Evolutionary conservation across 1,284 basidiomycete species (phyloP), one percentile per base, ranked within the genome.

Genomic region (Boletus albobrunnescens): DNA sequence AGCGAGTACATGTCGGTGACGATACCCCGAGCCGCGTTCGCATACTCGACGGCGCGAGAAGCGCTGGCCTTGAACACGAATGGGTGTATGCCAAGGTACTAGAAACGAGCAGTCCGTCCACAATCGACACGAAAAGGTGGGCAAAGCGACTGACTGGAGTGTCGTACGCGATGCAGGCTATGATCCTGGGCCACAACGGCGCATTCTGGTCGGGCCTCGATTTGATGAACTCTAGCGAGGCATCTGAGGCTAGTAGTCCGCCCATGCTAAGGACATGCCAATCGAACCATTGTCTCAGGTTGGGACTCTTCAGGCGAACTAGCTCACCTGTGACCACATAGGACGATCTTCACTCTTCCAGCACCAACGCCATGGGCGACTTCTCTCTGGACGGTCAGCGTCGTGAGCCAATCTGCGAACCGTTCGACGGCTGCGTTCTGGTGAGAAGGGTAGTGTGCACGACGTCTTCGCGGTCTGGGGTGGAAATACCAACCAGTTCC

Each of bases 71-170:
- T 94, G 74, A 94, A 90, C 11, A 93, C 83, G 46, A 75, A 74
- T 0, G 94, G 94, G 59, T 96, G 85, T 10, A 97, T 72, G 11
- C 92, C 92, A 22, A 91, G 78, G 65, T 87, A 94, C 89, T 94
- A 50, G 41, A 41, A 38, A 49, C 28, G 20, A 26, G 32, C 8
- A 32, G 14, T 22, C 47, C 27, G 44, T 36, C 23, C 19, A 39
- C n/a, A 19, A 26, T 8, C 13, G 23, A 36, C 20, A n/a, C n/a
- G n/a, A n/a, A 0, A 23, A 7, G 40, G 47, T 13, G 12, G 27
- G 37, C 36, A 19, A 44, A 49, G 12, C 23, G 39, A 64, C 84
- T 59, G 67, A 91, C 91, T 7, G 93, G 94, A 1, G 94, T 95
- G 61, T 97, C 94, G 61, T 87, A 96, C 1, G 94, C 88, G 48